Base-by-base conservation (phyloP, 2,329 filamentous ascomycete species). In the Xylariaceae sp. region DNA sequence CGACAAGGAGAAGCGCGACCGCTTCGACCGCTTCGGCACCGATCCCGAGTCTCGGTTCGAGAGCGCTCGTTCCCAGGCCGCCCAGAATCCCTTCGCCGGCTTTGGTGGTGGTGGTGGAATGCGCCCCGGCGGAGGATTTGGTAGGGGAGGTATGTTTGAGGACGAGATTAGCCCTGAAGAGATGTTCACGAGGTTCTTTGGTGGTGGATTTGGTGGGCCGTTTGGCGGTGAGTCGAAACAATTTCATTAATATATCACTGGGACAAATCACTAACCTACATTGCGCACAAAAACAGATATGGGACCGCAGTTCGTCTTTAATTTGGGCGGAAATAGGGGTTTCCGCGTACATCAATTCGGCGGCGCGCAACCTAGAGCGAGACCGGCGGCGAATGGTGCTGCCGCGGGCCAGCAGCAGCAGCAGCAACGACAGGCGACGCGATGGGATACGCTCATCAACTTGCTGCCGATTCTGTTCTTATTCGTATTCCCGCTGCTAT, bases 101-200 rank as follows among this genome's bases (percentile, higher is more conserved):
- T 77, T 74, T 30, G 73, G 61, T 10, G 48, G 72, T 10, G 71
- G 68, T 0, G 68, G 68, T 1, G 78, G 77, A 39, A 75, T 30
- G 23, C 23, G 77, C 0, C 64, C 69, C 4, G 71, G 72, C 4
- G 67, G 73, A 18, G 82, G 81, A 48, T 82, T 81, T 45, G 80
- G 82, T 17, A 77, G 80, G 44, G 80, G 78, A 34, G 80, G 83
- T 13, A 86, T 87, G 80, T 96, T 89, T 75, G 90, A 94, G 57
- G 92, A 94, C 61, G 93, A 97, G 73, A 90, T 99, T 68, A 96
- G 89, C 57, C 92, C 94, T 0, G 94, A 99, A 75, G 94, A 99
- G 75, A 84, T 99, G 80, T 99, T 99, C 77, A 88, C 93, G 72
- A 86, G 93, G 64, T 99, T 99, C 82, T 99, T 99, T 78, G 90